Evolutionary conservation across 2,329 filamentous ascomycete genomes (phyloP).

Genomic region (Pyrenochaeta sp.): DNA sequence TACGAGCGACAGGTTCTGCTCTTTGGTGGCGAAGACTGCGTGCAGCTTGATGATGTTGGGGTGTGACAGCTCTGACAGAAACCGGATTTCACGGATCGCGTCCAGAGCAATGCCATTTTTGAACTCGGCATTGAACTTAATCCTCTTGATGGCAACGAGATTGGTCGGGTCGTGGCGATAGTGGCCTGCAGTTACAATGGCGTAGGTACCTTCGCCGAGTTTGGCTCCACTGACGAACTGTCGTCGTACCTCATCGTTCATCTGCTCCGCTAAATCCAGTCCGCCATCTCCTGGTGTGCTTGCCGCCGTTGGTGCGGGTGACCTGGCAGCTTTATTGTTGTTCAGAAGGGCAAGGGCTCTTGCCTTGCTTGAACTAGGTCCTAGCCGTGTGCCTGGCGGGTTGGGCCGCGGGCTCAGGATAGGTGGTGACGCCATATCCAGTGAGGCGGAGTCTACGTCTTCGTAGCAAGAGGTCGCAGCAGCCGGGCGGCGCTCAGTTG

Average conservation of each 20-base stretch:
- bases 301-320: conserved; percentile 18
- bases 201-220: conserved; percentile 96
- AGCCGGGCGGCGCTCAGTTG: too few relatives aligned
- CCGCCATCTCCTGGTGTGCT: conserved; percentile 28
- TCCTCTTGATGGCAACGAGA: conserved; percentile 92
- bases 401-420: conserved; percentile 40
- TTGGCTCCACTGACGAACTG: conserved; percentile 95
- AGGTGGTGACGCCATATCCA: conserved; percentile 35
- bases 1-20: conserved; percentile 95
- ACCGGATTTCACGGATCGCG: conserved; percentile 93
- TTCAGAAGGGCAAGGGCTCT: conserved; percentile 46
- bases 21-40: conserved; percentile 93
- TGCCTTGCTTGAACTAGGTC: conserved; percentile 29
- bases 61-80: conserved; percentile 91
- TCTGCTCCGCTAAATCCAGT: conserved; percentile 56
- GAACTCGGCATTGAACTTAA: conserved; percentile 86
- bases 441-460: too few relatives aligned
- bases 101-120: conserved; percentile 93
- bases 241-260: conserved; percentile 66
- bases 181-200: conserved; percentile 91
- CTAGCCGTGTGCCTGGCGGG: conserved; percentile 23
- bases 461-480: too few relatives aligned
- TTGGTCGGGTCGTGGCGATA: conserved; percentile 74
- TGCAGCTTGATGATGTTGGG: conserved; percentile 94
- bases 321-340: conserved; percentile 22